phyloP scores from a whole-genome alignment of 75 land plant genomes.

The Sequoiadendron giganteum region DNA sequence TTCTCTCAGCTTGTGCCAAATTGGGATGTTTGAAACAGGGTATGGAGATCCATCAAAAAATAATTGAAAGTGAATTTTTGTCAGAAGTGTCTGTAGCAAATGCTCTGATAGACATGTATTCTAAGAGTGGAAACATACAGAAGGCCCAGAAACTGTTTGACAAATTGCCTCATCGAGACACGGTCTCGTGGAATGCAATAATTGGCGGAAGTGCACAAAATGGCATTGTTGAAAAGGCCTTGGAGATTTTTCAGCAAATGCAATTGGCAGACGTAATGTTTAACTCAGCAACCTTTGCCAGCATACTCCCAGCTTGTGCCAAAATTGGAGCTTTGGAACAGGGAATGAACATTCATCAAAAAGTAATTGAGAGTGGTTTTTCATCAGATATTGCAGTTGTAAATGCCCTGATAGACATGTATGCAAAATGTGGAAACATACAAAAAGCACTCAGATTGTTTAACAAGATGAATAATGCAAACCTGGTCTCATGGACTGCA shows the following conservation, averaged over 20 bases:
- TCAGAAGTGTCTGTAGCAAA: constrained; percentile 10
- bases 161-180: constrained; percentile 15
- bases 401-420: not conserved
- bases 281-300: constrained; percentile 15
- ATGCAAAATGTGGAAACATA: constrained; percentile 7
- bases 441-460: constrained; percentile 10
- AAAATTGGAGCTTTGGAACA: constrained; percentile 14
- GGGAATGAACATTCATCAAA: constrained; percentile 7
- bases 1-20: constrained; percentile 34
- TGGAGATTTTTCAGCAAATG: constrained; percentile 29
- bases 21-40: constrained; percentile 25
- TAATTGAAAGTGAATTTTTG: constrained; percentile 21
- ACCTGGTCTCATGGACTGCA: constrained; percentile 41
- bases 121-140: constrained; percentile 33
- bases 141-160: constrained; percentile 35
- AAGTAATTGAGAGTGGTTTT: constrained; percentile 6
- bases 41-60: constrained; percentile 22
- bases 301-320: constrained; percentile 22
- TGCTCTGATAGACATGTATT: constrained; percentile 41
- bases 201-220: constrained; percentile 35
- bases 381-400: not conserved
- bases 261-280: constrained; percentile 12
- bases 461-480: constrained; percentile 15
- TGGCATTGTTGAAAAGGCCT: constrained; percentile 27
- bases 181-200: constrained; percentile 38